Conservation (phyloP, 108 stramenopile genomes). For the Fragilaria radians region DNA sequence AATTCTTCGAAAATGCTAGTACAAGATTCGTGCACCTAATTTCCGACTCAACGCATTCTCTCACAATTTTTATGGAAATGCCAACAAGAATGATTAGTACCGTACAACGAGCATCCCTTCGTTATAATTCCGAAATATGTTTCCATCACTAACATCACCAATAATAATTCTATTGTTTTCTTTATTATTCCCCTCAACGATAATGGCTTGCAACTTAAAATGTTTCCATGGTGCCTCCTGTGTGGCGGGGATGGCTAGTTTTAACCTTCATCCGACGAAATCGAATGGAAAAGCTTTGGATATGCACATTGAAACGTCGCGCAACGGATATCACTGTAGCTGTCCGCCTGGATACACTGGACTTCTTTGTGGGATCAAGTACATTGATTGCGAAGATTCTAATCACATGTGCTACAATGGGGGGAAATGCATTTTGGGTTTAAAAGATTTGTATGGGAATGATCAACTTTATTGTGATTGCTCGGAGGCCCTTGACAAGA, state of each 20-base stretch:
- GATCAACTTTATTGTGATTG: conserved; percentile 48
- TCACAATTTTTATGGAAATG: no score
- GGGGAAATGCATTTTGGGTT: conserved; percentile 30
- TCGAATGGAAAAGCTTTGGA: conserved; percentile 7
- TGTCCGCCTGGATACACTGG: conserved; percentile 27
- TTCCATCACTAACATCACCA: no score
- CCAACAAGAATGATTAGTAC: no score
- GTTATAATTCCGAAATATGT: no score
- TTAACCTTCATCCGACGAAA: conserved; percentile 9
- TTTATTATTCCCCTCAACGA: no score
- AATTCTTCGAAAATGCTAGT: no score
- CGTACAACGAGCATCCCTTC: no score
- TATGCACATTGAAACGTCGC: conserved; percentile 11
- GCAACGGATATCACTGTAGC: conserved; percentile 25
- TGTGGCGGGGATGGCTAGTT: conserved; percentile 15
- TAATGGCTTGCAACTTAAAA: conserved; percentile 8
- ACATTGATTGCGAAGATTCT: conserved; percentile 12
- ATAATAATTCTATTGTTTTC: no score
- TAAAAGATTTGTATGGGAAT: conserved; percentile 35
- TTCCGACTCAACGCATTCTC: no score
- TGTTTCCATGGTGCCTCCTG: conserved; percentile 14
- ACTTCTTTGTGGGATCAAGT: conserved; percentile 23
- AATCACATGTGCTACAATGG: conserved; percentile 36
- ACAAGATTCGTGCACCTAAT: no score
- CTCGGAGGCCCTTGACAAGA: conserved; percentile 9